A percentile compares a stretch with the other conserved stretches of the same genome.
These are phyloP conservation scores for Ceriops decandra DNA, from an alignment of 345 rosid species.

Conservation along the genomic window DNA sequence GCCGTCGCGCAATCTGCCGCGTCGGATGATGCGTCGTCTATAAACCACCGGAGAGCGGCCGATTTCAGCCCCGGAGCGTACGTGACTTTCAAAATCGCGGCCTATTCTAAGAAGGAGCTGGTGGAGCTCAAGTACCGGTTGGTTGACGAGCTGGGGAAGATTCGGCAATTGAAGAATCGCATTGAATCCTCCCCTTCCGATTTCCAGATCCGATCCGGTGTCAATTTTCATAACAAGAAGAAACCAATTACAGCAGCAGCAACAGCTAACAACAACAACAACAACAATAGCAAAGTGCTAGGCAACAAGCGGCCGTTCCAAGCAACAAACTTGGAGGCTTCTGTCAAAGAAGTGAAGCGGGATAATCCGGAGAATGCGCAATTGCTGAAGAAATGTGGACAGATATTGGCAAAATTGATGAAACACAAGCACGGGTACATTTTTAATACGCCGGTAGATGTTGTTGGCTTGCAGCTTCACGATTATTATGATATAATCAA, in stretches of 20 bases:
- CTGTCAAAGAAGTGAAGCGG: constrained; percentile 28
- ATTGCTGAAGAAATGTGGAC: constrained; percentile 47
- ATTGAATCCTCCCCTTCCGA: constrained; percentile 36
- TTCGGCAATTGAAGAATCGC: constrained; percentile 54
- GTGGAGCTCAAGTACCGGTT: constrained; percentile 56
- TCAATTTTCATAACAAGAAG: constrained; percentile 24
- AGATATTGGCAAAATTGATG: constrained; percentile 68
- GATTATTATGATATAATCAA: constrained; percentile 59
- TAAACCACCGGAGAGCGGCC: constrained; percentile 20
- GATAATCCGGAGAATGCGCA: constrained; percentile 35
- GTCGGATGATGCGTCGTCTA: constrained; percentile 56
- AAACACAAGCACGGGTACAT: constrained; percentile 60
- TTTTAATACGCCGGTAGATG: constrained; percentile 64
- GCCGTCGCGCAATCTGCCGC: constrained; percentile 47
- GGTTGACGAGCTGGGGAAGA: constrained; percentile 61
- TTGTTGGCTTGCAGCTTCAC: constrained; percentile 50
- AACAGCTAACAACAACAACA: background rate
- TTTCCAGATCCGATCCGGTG: constrained; percentile 42
- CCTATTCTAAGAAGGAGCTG: constrained; percentile 43
- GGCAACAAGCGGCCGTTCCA: constrained; percentile 49
- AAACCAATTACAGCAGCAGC: background rate
- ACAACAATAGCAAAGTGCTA: constrained; percentile 19
- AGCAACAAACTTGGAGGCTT: constrained; percentile 5
- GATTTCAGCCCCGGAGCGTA: constrained; percentile 30
- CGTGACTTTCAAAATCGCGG: constrained; percentile 28